phyloP scores from a whole-genome alignment of 225 moss, liverwort and hornwort species.

The Marchantia polymorpha region DNA sequence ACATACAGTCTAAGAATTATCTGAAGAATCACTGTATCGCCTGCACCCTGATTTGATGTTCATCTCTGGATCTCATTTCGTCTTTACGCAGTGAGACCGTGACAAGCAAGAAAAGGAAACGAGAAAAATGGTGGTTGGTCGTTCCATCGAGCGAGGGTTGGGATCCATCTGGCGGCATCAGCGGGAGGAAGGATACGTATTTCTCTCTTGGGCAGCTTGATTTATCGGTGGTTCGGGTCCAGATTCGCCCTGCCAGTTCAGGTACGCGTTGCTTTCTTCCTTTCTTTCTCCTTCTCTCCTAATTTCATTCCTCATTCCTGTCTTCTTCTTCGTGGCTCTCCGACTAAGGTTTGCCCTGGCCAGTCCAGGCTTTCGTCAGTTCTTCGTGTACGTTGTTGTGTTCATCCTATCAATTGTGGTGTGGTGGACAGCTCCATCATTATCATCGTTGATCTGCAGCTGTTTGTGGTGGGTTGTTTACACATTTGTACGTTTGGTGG shows the following conservation, averaged over 20 bases:
- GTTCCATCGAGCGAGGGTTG: slow-evolving; percentile 22
- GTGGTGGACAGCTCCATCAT: slow-evolving; percentile 23
- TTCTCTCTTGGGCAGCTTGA: slow-evolving; percentile 31
- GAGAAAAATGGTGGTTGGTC: slow-evolving; percentile 20
- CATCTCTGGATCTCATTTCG: too few species aligned
- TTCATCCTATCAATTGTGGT: slow-evolving; percentile 20
- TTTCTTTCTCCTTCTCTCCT: slow-evolving; percentile 30
- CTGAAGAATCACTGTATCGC: too few species aligned
- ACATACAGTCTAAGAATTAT: too few species aligned
- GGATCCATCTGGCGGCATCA: slow-evolving; percentile 33
- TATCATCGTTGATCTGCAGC: slow-evolving; percentile 13
- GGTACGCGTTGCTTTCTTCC: slow-evolving; percentile 27
- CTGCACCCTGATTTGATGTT: too few species aligned
- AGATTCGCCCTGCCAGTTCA: slow-evolving; percentile 26
- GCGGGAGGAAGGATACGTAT: slow-evolving; percentile 26
- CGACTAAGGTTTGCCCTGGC: slow-evolving; percentile 26
- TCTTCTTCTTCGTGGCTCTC: slow-evolving; percentile 14
- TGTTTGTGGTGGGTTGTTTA: slow-evolving; percentile 23
- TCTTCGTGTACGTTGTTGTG: slow-evolving; percentile 4
- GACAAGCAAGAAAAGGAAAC: neutral
- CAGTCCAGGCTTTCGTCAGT: slow-evolving; percentile 28
- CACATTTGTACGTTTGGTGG: slow-evolving; percentile 4
- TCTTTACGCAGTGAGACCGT: neutral
- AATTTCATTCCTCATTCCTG: slow-evolving; percentile 16
- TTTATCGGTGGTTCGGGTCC: slow-evolving; percentile 19